A percentile compares a stretch with the other conserved stretches of the same genome.
Conservation (phyloP, 2,329 filamentous ascomycete species). For the Davidsoniella virescens region DNA sequence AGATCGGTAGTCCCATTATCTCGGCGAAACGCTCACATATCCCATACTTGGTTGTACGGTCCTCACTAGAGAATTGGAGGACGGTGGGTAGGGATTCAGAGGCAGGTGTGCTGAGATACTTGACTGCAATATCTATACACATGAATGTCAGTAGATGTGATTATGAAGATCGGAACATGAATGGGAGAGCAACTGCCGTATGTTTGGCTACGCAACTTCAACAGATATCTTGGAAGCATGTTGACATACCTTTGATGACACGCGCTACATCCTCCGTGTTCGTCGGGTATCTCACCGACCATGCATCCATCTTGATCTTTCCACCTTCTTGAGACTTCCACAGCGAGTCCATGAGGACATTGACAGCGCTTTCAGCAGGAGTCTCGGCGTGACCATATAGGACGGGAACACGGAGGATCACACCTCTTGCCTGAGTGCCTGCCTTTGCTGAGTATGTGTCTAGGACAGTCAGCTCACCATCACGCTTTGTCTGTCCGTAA, state of each 20-base stretch:
- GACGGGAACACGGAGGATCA: constrained; percentile 67
- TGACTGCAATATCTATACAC: constrained; percentile 46
- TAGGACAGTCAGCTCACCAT: constrained; percentile 49
- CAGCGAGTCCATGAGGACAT: constrained; percentile 60
- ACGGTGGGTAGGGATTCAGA: constrained; percentile 44
- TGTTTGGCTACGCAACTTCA: not conserved
- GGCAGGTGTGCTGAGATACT: constrained; percentile 41
- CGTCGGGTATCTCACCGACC: constrained; percentile 69
- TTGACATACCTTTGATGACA: constrained; percentile 47
- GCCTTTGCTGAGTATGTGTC: constrained; percentile 34
- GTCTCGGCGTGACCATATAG: constrained; percentile 63
- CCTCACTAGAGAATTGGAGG: constrained; percentile 76
- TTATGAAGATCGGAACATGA: no score
- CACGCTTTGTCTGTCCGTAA: constrained; percentile 48
- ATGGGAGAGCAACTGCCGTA: not conserved
- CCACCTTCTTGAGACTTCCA: constrained; percentile 54
- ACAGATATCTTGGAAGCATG: not conserved
- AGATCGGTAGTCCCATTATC: constrained; percentile 58
- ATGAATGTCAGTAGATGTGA: not conserved
- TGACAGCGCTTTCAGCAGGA: constrained; percentile 65
- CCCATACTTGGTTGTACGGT: constrained; percentile 76
- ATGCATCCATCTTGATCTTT: constrained; percentile 68
- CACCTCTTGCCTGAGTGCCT: constrained; percentile 36
- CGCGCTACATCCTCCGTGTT: constrained; percentile 77
- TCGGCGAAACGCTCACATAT: constrained; percentile 66